Evolutionary conservation across 2,329 filamentous ascomycete species (phyloP).

Genomic region (Ophiostoma ulmi): DNA sequence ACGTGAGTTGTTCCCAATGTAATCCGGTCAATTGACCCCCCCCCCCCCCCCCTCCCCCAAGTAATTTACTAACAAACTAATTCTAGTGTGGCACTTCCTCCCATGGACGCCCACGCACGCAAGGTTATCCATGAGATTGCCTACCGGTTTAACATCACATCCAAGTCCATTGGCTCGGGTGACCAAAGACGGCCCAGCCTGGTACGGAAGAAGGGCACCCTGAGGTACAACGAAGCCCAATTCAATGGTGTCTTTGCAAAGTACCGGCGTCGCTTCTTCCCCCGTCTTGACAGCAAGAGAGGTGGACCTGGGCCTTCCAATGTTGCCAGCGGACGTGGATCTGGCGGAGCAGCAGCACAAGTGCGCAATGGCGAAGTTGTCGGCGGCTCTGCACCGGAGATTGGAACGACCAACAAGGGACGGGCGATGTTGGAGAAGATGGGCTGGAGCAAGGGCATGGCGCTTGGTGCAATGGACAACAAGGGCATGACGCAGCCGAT

Average conservation of each 20-base stretch:
- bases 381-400: conserved; percentile 75
- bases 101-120: conserved; percentile 74
- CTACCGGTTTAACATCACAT: conserved; percentile 69
- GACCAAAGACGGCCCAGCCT: conserved; percentile 70
- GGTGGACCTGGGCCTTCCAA: conserved; percentile 25
- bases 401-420: conserved; percentile 77
- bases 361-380: conserved; percentile 85
- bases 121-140: conserved; percentile 78
- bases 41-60: no score
- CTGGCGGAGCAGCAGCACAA: conserved; percentile 35
- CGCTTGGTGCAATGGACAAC: conserved; percentile 74
- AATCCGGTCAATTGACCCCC: neutral
- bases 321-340: conserved; percentile 29
- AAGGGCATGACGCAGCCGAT: conserved; percentile 86
- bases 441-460: conserved; percentile 88
- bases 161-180: conserved; percentile 73
- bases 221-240: conserved; percentile 52
- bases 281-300: conserved; percentile 41
- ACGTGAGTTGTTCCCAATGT: conserved; percentile 47
- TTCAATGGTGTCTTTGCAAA: conserved; percentile 46
- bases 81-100: conserved; percentile 59
- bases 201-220: conserved; percentile 65
- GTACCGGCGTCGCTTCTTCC: conserved; percentile 52
- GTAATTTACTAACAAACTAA: neutral
- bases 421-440: conserved; percentile 90